A percentile compares a stretch with the other conserved stretches of the same genome.
phyloP scores from a whole-genome alignment of 495 filamentous ascomycete species.

The Staphylotrichum tortipilum region DNA sequence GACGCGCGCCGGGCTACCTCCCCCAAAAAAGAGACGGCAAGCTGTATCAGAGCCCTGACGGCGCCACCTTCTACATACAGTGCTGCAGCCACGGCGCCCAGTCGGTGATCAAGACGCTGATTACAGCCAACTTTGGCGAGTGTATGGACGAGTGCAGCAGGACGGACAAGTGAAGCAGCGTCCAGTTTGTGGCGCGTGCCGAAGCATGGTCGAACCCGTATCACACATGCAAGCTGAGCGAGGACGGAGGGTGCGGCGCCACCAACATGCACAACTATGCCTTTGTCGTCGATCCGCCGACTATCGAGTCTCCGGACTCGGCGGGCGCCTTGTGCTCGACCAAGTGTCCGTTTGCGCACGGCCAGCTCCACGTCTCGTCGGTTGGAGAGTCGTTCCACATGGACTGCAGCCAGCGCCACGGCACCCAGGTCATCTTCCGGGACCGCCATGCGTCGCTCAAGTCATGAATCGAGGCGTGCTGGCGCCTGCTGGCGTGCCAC shows the following conservation, averaged over 20 bases:
- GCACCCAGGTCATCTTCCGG: background rate
- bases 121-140: background rate
- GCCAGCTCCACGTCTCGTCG: background rate
- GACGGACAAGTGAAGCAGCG: slow-evolving; percentile 1
- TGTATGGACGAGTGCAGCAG: slow-evolving; percentile 3
- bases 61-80: background rate
- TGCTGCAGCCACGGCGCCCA: slow-evolving; percentile 1
- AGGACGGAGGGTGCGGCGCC: background rate
- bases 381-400: slow-evolving; percentile 1
- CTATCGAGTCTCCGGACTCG: background rate
- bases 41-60: background rate
- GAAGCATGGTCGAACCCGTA: background rate
- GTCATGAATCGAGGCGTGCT: slow-evolving; percentile 1
- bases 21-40: background rate
- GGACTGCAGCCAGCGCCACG: slow-evolving; percentile 1
- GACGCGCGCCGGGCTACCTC: too few species aligned
- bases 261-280: background rate
- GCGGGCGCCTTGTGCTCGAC: slow-evolving; percentile 3
- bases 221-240: background rate
- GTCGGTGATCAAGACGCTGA: background rate
- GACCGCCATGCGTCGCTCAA: background rate
- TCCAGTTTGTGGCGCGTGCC: background rate
- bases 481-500: background rate
- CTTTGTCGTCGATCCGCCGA: background rate
- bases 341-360: background rate